Evolutionary conservation across 331 rosid genomes (phyloP), one percentile per base, ranked within the genome.

Genomic region (Cucumis variabilis): DNA sequence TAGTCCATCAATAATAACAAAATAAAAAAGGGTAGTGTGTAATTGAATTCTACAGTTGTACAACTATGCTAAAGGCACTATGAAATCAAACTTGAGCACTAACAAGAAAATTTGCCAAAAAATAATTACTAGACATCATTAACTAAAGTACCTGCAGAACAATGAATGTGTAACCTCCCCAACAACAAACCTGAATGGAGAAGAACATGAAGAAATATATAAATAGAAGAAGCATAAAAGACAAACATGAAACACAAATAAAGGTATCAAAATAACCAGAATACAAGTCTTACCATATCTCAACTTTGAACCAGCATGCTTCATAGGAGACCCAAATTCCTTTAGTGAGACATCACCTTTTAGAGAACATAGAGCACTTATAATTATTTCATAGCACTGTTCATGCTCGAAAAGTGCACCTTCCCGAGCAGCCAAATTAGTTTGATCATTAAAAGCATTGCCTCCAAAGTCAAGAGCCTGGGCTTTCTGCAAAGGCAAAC

Each of bases 401-500:
- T 91, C 93, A 75, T 96, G 98, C 87, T 88, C 93, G 88, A 91
- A 92, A 89, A 93, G 93, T 67, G 99, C 98, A 83, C 91, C 93
- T 88, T 96, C 96, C 90, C 95, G 92, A 87, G 91, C 87, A 84
- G 94, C 88, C 83, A 95, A 92, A 92, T 97, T 98, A 88, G 94
- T 92, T 90, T 96, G 98, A 87, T 96, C 98, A 90, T 94, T 96
- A 66, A 90, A 92, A 84, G 98, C 99, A 93, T 96, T 98, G 63
- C 98, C 98, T 20, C 94, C 93, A 9, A 98, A 98, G 85, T 97
- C 99, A 84, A 96, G 92, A 90, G 98, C 95, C 89, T 96, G 98
- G 82, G 98, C 98, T 94, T 97, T 97, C 90, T 97, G 99, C 86
- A 97, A 93, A 89, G 99, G 98, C 87, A 97, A 92, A 86, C 92